These are phyloP conservation scores for Noccaea caerulescens DNA, from an alignment of 345 rosid species.

Conservation along the genomic window DNA sequence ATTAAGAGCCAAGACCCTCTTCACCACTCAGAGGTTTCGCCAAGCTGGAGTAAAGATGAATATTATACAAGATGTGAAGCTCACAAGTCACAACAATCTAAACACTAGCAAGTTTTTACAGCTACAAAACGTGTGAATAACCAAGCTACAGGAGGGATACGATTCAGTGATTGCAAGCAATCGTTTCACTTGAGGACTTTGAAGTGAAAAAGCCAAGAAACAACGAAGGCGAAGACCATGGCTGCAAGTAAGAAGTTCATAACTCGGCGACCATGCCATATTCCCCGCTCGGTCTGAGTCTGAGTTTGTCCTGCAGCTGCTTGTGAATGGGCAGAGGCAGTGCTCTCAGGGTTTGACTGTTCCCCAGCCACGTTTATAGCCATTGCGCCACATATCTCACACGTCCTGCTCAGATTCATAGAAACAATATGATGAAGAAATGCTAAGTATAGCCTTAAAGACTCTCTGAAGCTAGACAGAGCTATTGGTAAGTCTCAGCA, in stretches of 20 bases:
- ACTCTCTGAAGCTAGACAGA: not conserved
- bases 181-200: constrained; percentile 41
- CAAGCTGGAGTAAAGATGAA: constrained; percentile 22
- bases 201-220: constrained; percentile 75
- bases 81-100: constrained; percentile 37
- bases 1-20: constrained; percentile 3
- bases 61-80: constrained; percentile 44
- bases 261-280: constrained; percentile 65
- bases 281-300: constrained; percentile 49
- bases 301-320: constrained; percentile 43
- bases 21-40: constrained; percentile 11
- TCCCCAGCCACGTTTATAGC: constrained; percentile 56
- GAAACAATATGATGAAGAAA: not conserved
- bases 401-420: constrained; percentile 48
- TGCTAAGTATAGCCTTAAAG: constrained; percentile 2
- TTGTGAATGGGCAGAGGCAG: constrained; percentile 40
- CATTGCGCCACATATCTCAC: constrained; percentile 69
- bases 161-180: constrained; percentile 25
- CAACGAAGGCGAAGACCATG: constrained; percentile 63
- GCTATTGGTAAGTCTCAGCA: not conserved
- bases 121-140: constrained; percentile 42
- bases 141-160: constrained; percentile 43
- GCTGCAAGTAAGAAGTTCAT: constrained; percentile 67
- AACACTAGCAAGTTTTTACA: constrained; percentile 37
- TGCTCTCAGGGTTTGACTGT: constrained; percentile 43